Percentiles rank a stretch among this genome's conserved stretches.
phyloP scores from a whole-genome alignment of 2,329 filamentous ascomycete species.

The Elsinoe fawcettii region DNA sequence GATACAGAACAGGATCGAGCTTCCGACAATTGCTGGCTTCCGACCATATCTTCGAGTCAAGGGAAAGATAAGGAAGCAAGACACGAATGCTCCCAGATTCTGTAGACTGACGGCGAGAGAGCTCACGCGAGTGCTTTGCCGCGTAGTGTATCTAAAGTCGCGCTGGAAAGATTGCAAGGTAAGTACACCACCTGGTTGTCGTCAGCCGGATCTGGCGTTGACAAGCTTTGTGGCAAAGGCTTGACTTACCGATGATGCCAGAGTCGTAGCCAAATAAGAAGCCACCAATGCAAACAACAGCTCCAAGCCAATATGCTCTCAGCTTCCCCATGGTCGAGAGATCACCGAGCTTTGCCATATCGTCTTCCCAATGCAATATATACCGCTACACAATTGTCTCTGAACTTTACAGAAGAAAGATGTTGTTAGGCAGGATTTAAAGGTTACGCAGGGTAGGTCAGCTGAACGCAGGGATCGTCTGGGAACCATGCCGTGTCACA shows the following conservation, averaged over 20 bases:
- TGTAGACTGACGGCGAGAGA: conserved; percentile 45
- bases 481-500: not conserved
- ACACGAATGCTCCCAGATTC: conserved; percentile 46
- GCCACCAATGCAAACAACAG: conserved; percentile 46
- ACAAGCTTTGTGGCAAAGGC: conserved; percentile 17
- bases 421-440: no score
- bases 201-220: not conserved
- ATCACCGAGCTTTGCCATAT: not conserved
- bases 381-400: not conserved
- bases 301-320: conserved; percentile 46
- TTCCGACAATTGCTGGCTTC: conserved; percentile 38
- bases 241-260: conserved; percentile 35
- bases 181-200: conserved; percentile 36
- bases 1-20: conserved; percentile 36
- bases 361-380: not conserved
- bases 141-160: conserved; percentile 37
- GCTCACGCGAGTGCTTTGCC: conserved; percentile 34
- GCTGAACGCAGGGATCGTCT: not conserved
- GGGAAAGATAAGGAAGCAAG: conserved; percentile 44
- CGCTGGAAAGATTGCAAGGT: conserved; percentile 37
- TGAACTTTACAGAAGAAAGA: no score
- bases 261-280: conserved; percentile 42
- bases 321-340: conserved; percentile 29
- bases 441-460: not conserved
- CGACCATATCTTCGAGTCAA: conserved; percentile 42